Evolutionary conservation across 768 basidiomycete species (phyloP).

Genomic region (Baorangia bicolor): DNA sequence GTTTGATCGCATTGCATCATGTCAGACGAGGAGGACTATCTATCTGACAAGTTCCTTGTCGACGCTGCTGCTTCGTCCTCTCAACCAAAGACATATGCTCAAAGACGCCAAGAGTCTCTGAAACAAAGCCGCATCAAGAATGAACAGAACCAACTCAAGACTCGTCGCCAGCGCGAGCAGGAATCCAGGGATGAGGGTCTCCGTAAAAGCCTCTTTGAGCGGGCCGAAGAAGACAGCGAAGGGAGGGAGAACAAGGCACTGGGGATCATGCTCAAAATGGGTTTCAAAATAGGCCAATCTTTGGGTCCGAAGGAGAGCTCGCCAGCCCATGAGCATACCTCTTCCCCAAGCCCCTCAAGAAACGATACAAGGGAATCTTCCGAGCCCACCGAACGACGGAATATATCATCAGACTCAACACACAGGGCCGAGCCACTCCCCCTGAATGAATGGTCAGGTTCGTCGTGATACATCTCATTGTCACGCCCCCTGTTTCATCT

Average conservation of each 20-base stretch:
- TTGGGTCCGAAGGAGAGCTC: conserved; percentile 47
- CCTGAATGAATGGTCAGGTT: conserved; percentile 81
- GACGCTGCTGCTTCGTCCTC: conserved; percentile 35
- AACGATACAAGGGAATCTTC: conserved; percentile 1
- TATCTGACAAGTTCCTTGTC: conserved; percentile 82
- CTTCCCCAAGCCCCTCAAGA: conserved; percentile 1
- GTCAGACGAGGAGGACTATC: conserved; percentile 81
- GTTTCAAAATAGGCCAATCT: conserved; percentile 81
- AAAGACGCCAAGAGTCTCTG: conserved; percentile 66
- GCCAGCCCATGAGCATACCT: not conserved
- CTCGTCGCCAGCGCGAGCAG: conserved; percentile 61
- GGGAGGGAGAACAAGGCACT: conserved; percentile 67
- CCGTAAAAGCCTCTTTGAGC: conserved; percentile 76
- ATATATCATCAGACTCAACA: conserved; percentile 9
- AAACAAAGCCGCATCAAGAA: conserved; percentile 59
- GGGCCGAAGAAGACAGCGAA: conserved; percentile 59
- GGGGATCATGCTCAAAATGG: conserved; percentile 93
- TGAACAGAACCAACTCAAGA: conserved; percentile 64
- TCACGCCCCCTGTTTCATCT: conserved; percentile 3
- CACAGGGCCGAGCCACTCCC: conserved; percentile 71
- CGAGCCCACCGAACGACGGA: conserved; percentile 1
- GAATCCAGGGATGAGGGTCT: conserved; percentile 79
- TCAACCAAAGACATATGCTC: conserved; percentile 62
- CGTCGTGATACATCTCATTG: conserved; percentile 21
- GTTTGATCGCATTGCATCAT: conserved; percentile 35